phyloP scores from a whole-genome alignment of 306 rosid species.

The Quercus berberidifolia region DNA sequence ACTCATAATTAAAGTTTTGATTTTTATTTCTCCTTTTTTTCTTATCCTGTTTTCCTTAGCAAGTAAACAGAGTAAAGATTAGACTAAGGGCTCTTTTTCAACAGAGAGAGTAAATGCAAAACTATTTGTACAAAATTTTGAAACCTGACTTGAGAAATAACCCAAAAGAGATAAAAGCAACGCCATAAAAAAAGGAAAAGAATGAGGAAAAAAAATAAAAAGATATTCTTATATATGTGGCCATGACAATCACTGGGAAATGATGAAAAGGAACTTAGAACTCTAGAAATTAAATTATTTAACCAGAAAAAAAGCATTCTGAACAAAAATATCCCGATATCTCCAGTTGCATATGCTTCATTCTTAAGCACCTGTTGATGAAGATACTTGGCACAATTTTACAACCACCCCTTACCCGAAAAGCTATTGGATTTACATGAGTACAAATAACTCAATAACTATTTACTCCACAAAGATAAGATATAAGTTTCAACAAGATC shows the following conservation, averaged over 20 bases:
- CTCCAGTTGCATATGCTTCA: conserved; percentile 69
- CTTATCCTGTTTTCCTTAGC: too few relatives aligned
- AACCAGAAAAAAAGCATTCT: conserved; percentile 83
- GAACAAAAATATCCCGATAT: conserved; percentile 66
- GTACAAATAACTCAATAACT: not conserved
- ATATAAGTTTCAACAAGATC: too few relatives aligned
- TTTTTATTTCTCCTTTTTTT: too few relatives aligned
- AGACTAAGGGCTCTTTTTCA: too few relatives aligned
- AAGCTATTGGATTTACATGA: conserved; percentile 27
- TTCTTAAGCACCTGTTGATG: conserved; percentile 82
- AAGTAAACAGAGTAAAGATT: too few relatives aligned
- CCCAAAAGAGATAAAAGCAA: too few relatives aligned
- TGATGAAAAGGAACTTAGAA: conserved; percentile 18
- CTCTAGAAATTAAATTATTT: conserved; percentile 18
- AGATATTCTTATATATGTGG: not conserved
- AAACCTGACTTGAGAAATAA: too few relatives aligned
- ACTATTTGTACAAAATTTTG: too few relatives aligned
- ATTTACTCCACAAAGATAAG: not conserved
- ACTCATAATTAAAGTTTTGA: too few relatives aligned
- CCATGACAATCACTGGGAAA: conserved; percentile 1
- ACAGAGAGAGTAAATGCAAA: too few relatives aligned
- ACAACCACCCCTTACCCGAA: conserved; percentile 92
- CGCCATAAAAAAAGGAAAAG: too few relatives aligned
- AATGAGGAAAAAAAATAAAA: too few relatives aligned
- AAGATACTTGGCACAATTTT: conserved; percentile 89